Evolutionary conservation across 2,329 filamentous ascomycete species (phyloP), one percentile per base, ranked within the genome.

Genomic region (Tolypocladium tropicale): DNA sequence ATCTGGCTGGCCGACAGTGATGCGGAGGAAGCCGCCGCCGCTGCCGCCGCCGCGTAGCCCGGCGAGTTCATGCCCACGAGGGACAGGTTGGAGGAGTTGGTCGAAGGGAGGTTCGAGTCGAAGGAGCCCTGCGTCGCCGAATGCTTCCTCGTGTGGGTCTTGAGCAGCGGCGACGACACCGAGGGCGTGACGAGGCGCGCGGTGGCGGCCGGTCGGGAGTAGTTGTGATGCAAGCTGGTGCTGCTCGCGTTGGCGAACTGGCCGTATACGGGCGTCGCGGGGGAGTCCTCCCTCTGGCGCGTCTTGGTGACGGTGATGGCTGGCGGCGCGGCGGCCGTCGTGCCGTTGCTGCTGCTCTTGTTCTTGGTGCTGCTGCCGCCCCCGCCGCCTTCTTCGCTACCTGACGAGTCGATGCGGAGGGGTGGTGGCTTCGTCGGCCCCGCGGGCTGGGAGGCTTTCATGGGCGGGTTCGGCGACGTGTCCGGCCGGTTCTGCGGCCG

Each of bases 61-160:
- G 23, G 52, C 55, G 14, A 61, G 55, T 74, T 71, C 69, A 78
- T 72, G 67, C 73, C 70, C 57, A 78, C 66, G 43, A 80, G 76
- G 30, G 76, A 76, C 55, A 80, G 72, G 67, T 80, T 84, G 60
- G 81, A 82, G 2, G 71, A 74, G 63, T 73, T 78, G 50, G 80
- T 81, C 3, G 83, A 85, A 25, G 88, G 86, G 52, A 92, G 74
- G 25, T 80, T 84, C 46, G 88, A 83, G 67, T 92, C 88, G 66
- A 92, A 92, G 65, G 85, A 82, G 64, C 89, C 89, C 67, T 89
- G 87, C 10, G 82, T 88, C 62, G 86, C 82, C 58, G 89, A 89
- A 64, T 88, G 81, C 61, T 84, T 85, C 71, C 85, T 71, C 68
- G 81, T 71, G 77, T 87, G 74, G 28, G 66, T 68, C 58, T 73